Base-by-base conservation (phyloP, 164 flowering plant genomes). In the Chloranthus sessilifolius region DNA sequence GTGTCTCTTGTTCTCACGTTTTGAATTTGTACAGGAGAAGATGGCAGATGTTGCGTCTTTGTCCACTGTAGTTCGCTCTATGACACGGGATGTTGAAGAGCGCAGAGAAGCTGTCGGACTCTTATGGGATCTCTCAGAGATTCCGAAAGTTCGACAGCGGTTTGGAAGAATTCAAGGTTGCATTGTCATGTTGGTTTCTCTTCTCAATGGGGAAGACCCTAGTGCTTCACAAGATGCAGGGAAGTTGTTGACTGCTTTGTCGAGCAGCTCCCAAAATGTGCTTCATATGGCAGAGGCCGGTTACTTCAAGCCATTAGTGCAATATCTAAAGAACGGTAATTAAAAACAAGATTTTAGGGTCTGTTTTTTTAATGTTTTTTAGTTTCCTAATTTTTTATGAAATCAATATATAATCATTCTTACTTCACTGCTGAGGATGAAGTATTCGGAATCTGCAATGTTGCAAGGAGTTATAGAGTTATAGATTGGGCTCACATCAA, bases 231-330 rank as follows among this genome's bases (percentile, higher is more conserved):
- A 39, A 7, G 72, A 81, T 72, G 88, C 95, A 3, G 66, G 51
- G 44, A 71, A 65, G 61, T 50, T 90, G 47, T 55, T 90, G 49
- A 53, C 61, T 68, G 68, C 71, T 17, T 67, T 90, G 62, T 84
- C 97, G 0, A 52, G 71, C 50, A 82, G 76, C 53, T 69, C 82
- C 21, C 95, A 86, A 52, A 79, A 84, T 68, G 94, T 73, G 30
- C 90, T 90, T 71, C 83, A 84, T 68, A 90, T 90, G 95, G 95
- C 94, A 0, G 94, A 90, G 69, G 88, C 95, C 19, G 90, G 88
- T 24, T 86, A 82, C 54, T 90, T 90, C 55, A 78, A 75, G 65
- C 94, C 97, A 15, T 55, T 90, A 8, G 75, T 86, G 28, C 82
- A 75, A 17, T 72, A 67, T 58, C 70, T 89, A 8, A 70, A 55